Base-by-base conservation (phyloP, 73 alveolate genomes). In the Stentor coeruleus region DNA sequence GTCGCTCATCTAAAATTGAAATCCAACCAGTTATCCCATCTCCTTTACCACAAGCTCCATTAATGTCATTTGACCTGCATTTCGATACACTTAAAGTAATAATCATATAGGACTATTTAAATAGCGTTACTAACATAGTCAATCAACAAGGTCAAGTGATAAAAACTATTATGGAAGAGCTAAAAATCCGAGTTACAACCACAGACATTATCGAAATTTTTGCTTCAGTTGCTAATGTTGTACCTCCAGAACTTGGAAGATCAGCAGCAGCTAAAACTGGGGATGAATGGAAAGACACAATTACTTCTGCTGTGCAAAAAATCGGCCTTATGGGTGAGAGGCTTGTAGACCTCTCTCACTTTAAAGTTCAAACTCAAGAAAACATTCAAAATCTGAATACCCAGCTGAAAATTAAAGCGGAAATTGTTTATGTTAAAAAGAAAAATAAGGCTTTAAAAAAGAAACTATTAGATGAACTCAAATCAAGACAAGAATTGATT, bases 121-220 rank as follows among this genome's bases (percentile, higher is more conserved):
- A 36, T 35, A 42, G 42, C 76, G 42, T 77, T 6, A 35, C 38
- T 40, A 6, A 38, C 28, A 59, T 38, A 15, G 79, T 77, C n/a
- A 42, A 39, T 35, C 42, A 77, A n/a, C 85, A 77, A 42, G 85
- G 75, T 31, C 39, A n/a, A 28, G 28, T 77, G 33, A 42, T 77
- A 49, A 74, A n/a, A 36, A 35, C 30, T 42, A 14, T 55, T 1
- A 35, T 20, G 15, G 42, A 42, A 77, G 85, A 77, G 38, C 82
- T 36, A 3, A 77, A 57, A 33, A 36, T 57, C 35, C 0, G 81
- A 66, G 81, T 66, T 30, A 66, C 59, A 20, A 36, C 49, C 20
- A 15, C 38, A 0, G 81, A 66, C 14, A 30, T 66, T 15, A 66
- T 66, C 20, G 81, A 66, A 66, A 66, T 66, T 66, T 28, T 66